Conservation (phyloP, 805 yeast species). For the Ogataea glucozyma region DNA sequence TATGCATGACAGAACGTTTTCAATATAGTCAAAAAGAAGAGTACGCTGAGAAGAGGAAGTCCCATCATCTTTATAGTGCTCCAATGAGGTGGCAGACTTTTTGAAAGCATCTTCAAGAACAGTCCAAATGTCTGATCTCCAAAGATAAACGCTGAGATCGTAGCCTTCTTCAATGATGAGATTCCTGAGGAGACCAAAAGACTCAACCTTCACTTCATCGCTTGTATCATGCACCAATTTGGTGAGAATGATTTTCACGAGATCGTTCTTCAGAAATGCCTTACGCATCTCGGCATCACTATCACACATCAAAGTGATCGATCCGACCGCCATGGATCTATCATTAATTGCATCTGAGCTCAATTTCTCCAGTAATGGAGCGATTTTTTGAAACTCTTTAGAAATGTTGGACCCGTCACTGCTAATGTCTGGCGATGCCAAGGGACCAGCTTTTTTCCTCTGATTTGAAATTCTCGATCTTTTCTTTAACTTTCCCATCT, state of each 20-base stretch:
- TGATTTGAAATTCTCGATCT: slow-evolving; percentile 51
- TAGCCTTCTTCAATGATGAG: slow-evolving; percentile 85
- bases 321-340: slow-evolving; percentile 71
- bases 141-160: slow-evolving; percentile 69
- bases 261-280: slow-evolving; percentile 66
- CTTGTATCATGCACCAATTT: slow-evolving; percentile 65
- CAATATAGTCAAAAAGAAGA: slow-evolving; percentile 64
- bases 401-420: slow-evolving; percentile 4
- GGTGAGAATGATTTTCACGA: slow-evolving; percentile 63
- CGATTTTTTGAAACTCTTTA: slow-evolving; percentile 47
- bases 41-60: slow-evolving; percentile 37
- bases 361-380: slow-evolving; percentile 68
- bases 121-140: slow-evolving; percentile 80
- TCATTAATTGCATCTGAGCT: slow-evolving; percentile 67
- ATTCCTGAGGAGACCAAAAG: slow-evolving; percentile 80
- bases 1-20: slow-evolving; percentile 68
- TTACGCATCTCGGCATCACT: slow-evolving; percentile 60
- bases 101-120: slow-evolving; percentile 52
- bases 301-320: slow-evolving; percentile 70
- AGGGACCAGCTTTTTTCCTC: slow-evolving; percentile 19
- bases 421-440: background rate
- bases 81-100: slow-evolving; percentile 52
- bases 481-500: slow-evolving; percentile 77
- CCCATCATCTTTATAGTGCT: slow-evolving; percentile 37
- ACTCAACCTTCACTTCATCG: slow-evolving; percentile 76